Evolutionary conservation across 2,329 filamentous ascomycete species (phyloP).

Genomic region (Amesomyces nigricolor): DNA sequence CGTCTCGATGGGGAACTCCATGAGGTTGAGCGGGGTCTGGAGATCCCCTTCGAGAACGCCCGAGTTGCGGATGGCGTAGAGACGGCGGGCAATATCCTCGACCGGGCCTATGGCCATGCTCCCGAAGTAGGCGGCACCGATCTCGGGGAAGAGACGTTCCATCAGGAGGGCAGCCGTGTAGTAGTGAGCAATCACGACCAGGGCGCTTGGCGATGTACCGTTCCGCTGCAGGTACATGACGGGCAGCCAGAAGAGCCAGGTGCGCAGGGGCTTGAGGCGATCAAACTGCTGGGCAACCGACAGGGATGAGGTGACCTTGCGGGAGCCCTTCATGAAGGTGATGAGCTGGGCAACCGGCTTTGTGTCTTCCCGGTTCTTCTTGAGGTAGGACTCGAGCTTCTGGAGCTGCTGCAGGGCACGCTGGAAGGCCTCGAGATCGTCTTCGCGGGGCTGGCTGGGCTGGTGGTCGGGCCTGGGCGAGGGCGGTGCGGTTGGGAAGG

Average conservation of each 20-base stretch:
- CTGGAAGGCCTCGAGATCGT: conserved; percentile 64
- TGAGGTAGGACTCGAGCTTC: conserved; percentile 62
- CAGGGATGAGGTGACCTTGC: conserved; percentile 63
- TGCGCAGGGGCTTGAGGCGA: conserved; percentile 77
- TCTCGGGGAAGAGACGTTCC: conserved; percentile 86
- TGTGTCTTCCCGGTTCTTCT: conserved; percentile 63
- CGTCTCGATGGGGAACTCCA: conserved; percentile 67
- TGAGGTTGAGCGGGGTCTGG: conserved; percentile 59
- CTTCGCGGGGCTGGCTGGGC: conserved; percentile 58
- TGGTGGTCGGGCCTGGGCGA: conserved; percentile 58
- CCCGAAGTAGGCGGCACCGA: conserved; percentile 83
- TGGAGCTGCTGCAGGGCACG: conserved; percentile 61
- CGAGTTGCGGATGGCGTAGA: conserved; percentile 62
- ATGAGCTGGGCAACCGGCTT: conserved; percentile 64
- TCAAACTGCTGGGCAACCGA: conserved; percentile 82
- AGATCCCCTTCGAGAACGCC: conserved; percentile 51
- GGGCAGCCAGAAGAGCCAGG: conserved; percentile 95
- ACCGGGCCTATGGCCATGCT: conserved; percentile 74
- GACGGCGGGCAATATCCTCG: conserved; percentile 75
- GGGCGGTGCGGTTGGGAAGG: conserved; percentile 60
- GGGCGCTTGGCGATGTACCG: conserved; percentile 66
- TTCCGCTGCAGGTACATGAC: conserved; percentile 75
- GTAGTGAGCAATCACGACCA: conserved; percentile 83
- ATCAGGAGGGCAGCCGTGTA: conserved; percentile 84
- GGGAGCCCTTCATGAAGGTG: conserved; percentile 65